Base-by-base conservation (phyloP, 2,329 filamentous ascomycete genomes). In the Calonectria hongkongensis region DNA sequence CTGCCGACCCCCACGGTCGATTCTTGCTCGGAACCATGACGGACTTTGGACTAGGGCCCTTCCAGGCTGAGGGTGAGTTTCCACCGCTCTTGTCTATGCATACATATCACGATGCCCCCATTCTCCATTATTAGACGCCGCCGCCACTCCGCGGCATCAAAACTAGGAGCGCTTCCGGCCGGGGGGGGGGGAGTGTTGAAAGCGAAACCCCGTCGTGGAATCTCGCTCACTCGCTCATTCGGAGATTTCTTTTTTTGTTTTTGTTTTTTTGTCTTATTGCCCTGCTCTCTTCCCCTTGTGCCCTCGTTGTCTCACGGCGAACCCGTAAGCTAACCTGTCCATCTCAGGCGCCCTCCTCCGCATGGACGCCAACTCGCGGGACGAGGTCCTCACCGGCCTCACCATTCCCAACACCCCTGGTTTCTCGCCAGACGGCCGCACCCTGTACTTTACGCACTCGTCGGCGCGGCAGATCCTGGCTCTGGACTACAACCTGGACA, bases 21-120 rank as follows among this genome's bases (percentile, higher is more conserved):
- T 97, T 96, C 85, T 98, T 95, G 94, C 88, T 95, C 7, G 95
- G 95, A 9, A 91, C 91, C 74, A 98, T 98, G 94, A 97, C 95
- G 74, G 95, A 98, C 80, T 90, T 91, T 78, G 84, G 84, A 18
- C 77, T 85, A 25, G 89, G 89, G 41, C 83, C 84, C 3, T 93
- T 94, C 68, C 87, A 92, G 79, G 86, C 91, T 56, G 89, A 93
- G 82, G 89, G 90, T 90, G 78, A 81, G 68, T 70, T 45, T n/a
- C 18, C 13, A 28, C 12, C 21, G 51, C 39, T 43, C 41, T 48
- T 50, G 60, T 36, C 33, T 64, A 12, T 51, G 45, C 21, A 60
- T 45, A 47, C 58, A 48, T 48, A 60, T 60, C 66, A 60, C 50
- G 48, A 47, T 33, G 33, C 48, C 41, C 33, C 48, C 33, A 25